phyloP scores from a whole-genome alignment of 345 rosid species.

The Linum trigynum region DNA sequence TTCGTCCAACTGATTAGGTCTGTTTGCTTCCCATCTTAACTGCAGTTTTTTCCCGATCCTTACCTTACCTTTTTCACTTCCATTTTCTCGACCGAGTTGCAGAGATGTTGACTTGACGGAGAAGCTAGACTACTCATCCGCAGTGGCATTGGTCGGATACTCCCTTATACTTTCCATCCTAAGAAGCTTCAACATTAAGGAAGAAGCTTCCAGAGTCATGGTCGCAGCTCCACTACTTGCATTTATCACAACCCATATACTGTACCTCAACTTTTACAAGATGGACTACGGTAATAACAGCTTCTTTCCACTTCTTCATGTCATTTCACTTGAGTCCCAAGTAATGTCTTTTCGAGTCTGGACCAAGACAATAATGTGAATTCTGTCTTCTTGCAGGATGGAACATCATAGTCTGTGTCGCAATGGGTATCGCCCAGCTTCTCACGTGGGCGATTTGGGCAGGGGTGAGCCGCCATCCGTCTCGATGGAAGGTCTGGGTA shows the following conservation, averaged over 20 bases:
- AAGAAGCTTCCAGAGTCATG: constrained; percentile 3
- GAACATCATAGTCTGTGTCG: constrained; percentile 61
- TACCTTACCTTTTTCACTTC: no score
- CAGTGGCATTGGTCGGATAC: background rate
- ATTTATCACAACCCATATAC: background rate
- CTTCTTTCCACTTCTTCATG: background rate
- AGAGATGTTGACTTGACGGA: constrained; percentile 2
- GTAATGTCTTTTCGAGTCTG: no score
- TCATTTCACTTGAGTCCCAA: background rate
- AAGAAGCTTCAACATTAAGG: background rate
- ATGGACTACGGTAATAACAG: background rate
- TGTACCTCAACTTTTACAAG: background rate
- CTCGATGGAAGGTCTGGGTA: constrained; percentile 69
- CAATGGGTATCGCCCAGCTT: constrained; percentile 57
- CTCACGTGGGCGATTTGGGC: constrained; percentile 85
- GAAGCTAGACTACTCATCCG: constrained; percentile 2
- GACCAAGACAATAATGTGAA: no score
- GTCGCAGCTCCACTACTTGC: constrained; percentile 4
- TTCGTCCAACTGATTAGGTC: no score
- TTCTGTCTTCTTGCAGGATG: constrained; percentile 37
- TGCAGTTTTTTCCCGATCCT: no score
- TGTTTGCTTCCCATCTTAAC: no score
- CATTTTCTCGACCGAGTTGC: background rate
- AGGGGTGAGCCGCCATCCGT: constrained; percentile 52
- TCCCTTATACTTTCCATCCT: background rate